Conservation (phyloP, 768 basidiomycete genomes). For the Naganishia vishniacii region DNA sequence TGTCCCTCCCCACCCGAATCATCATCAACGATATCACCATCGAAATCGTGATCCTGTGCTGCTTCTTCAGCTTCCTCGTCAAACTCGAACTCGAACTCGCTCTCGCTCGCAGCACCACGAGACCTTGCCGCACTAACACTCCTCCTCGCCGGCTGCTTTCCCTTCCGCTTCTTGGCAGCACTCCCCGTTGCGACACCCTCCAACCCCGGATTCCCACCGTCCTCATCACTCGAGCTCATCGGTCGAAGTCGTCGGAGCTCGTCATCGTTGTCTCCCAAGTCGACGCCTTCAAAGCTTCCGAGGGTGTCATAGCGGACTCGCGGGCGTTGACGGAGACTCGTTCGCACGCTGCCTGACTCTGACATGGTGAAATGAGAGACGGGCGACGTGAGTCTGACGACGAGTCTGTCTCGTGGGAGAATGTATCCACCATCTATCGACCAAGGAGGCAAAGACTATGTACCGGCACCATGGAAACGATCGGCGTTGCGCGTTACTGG, state of each 20-base stretch:
- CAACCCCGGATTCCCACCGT: background rate
- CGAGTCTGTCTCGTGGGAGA: too few species aligned
- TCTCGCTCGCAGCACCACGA: background rate
- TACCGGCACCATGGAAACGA: too few species aligned
- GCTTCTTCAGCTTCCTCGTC: conserved; percentile 9
- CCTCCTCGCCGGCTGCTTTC: conserved; percentile 3
- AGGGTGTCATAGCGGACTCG: conserved; percentile 19
- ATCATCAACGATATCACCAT: background rate
- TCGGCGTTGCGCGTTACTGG: too few species aligned
- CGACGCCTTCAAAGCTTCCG: conserved; percentile 16
- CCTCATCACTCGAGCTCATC: conserved; percentile 13
- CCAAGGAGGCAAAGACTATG: too few species aligned
- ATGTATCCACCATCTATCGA: too few species aligned
- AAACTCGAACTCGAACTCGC: conserved; percentile 20
- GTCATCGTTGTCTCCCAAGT: conserved; percentile 10
- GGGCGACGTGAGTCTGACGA: too few species aligned
- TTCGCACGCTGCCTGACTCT: background rate
- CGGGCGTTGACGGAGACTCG: conserved; percentile 6
- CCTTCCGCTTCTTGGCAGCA: conserved; percentile 9
- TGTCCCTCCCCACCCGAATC: conserved; percentile 6
- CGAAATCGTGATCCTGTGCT: background rate
- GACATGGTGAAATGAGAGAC: too few species aligned
- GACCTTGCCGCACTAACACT: background rate
- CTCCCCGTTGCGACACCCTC: background rate
- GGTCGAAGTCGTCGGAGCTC: conserved; percentile 13